A percentile compares a stretch with the other conserved stretches of the same genome.
phyloP scores from a whole-genome alignment of 768 basidiomycete species.

The Xanthoconium purpureum region DNA sequence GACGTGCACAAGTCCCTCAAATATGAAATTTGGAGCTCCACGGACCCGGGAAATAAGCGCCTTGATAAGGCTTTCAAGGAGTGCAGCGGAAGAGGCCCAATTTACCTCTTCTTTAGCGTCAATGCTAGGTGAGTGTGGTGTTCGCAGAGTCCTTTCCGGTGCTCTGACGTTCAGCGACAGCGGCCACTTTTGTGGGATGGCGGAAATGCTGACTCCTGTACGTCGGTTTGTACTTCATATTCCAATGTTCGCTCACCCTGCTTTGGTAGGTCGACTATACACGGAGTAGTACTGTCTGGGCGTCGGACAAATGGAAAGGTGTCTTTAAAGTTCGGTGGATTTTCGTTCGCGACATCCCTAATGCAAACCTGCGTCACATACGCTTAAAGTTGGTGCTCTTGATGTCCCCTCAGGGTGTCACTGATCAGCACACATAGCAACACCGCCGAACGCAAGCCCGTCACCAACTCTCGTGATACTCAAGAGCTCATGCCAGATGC shows the following conservation, averaged over 20 bases:
- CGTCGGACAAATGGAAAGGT: slow-evolving; percentile 99
- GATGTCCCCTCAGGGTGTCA: slow-evolving; percentile 1
- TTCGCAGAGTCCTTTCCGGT: background rate
- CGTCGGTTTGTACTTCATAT: slow-evolving; percentile 20
- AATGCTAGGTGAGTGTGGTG: slow-evolving; percentile 67
- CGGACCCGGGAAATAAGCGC: slow-evolving; percentile 94
- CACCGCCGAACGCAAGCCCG: slow-evolving; percentile 96
- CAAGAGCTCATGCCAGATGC: slow-evolving; percentile 96
- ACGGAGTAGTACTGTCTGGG: slow-evolving; percentile 95
- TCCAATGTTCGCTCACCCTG: background rate
- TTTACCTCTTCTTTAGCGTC: slow-evolving; percentile 98
- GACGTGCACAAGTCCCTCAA: slow-evolving; percentile 98
- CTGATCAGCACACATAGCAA: slow-evolving; percentile 54
- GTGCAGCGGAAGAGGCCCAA: slow-evolving; percentile 85
- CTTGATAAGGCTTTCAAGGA: slow-evolving; percentile 98
- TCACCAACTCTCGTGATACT: slow-evolving; percentile 96
- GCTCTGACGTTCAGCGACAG: slow-evolving; percentile 37
- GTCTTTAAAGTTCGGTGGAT: slow-evolving; percentile 99
- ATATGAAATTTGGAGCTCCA: slow-evolving; percentile 97
- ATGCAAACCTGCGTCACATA: slow-evolving; percentile 85
- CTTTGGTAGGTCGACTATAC: slow-evolving; percentile 78
- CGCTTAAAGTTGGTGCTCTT: slow-evolving; percentile 60
- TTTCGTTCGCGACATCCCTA: slow-evolving; percentile 94
- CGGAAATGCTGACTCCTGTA: slow-evolving; percentile 95
- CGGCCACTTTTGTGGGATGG: slow-evolving; percentile 98